Base-by-base conservation (phyloP, 2,329 filamentous ascomycete species). In the Chaetomiaceae sp. region DNA sequence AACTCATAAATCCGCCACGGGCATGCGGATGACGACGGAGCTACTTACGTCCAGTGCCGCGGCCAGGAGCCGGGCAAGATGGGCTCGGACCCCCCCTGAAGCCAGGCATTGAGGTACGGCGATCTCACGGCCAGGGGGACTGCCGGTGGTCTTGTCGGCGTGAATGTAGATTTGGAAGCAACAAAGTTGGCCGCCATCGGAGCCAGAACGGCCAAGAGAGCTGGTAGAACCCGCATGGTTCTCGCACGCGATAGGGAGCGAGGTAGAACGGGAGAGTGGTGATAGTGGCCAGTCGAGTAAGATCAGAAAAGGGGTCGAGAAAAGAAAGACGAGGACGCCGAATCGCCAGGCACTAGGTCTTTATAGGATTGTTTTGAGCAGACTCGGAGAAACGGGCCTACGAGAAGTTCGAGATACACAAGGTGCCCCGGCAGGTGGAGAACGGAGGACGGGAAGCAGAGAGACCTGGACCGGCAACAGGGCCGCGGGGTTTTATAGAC, bases 41-140 rank as follows among this genome's bases (percentile, higher is more conserved):
- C 4, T 42, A 4, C 78, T 67, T 66, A 85, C 84, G 73, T 73
- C 81, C 83, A 89, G 58, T 87, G 87, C 1, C 70, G 73, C 1
- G 85, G 78, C 84, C 84, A 90, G 62, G 81, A 68, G 2, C 85
- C 85, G 0, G 85, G 78, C 25, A 90, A 73, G 53, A 85, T 78
- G 1, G 83, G 84, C 30, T 82, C 82, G 23, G 71, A 78, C 1
- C 82, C 83, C 9, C 76, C 82, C 51, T 78, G 69, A 37, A 85
- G 73, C 84, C 85, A 89, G 13, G 82, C 79, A 63, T 80, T 89
- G 14, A 91, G 68, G 59, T 91, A 92, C 0, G 87, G 87, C 9
- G 82, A 85, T 55, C 81, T 82, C 39, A 91, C 87, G 38, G 86
- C 86, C 30, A 92, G 68, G 12, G 87, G 87, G 14, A 68, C 62